Evolutionary conservation across 331 rosid genomes (phyloP).

Genomic region (Quercus tomentella): DNA sequence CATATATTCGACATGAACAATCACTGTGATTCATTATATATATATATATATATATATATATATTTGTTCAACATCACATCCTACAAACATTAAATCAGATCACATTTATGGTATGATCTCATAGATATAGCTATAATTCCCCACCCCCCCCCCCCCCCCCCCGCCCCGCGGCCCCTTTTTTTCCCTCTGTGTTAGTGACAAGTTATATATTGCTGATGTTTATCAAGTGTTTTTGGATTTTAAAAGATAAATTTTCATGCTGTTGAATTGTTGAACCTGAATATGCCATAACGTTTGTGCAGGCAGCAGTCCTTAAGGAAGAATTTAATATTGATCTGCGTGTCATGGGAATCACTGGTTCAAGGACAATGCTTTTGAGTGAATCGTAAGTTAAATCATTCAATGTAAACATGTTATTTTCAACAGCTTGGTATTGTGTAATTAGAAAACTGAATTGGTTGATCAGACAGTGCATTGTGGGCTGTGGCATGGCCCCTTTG

Average conservation of each 20-base stretch:
- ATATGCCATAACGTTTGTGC: conserved; percentile 11
- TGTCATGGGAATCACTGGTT: conserved; percentile 80
- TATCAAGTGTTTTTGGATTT: neutral
- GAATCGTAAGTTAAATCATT: conserved; percentile 58
- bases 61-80: neutral
- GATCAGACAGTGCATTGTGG: no score
- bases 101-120: neutral
- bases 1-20: neutral
- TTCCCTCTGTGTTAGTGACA: neutral
- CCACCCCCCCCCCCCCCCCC: no score
- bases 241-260: neutral
- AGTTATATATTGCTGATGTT: neutral
- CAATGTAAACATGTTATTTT: conserved; percentile 2
- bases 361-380: conserved; percentile 71
- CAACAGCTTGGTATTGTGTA: neutral
- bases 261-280: neutral
- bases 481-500: no score
- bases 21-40: neutral
- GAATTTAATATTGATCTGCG: conserved; percentile 90
- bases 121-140: neutral
- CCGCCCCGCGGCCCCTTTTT: no score
- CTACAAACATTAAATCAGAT: neutral
- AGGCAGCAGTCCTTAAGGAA: conserved; percentile 85
- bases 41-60: no score
- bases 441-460: no score